These are phyloP conservation scores for Withania somnifera DNA, from an alignment of 305 asterid genomes.

Conservation along the genomic window DNA sequence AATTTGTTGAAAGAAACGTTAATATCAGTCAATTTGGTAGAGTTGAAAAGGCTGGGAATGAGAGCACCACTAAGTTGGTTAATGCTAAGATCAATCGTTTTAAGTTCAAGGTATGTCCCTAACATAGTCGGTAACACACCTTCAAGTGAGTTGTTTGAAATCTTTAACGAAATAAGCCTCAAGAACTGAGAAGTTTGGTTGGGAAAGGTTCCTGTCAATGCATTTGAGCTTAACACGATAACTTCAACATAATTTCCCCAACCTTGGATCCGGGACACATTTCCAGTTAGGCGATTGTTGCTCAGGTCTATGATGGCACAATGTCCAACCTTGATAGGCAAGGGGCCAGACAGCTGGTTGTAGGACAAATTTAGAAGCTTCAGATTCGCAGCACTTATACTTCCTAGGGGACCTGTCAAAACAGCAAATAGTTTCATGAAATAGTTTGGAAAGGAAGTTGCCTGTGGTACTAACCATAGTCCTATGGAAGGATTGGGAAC, in stretches of 20 bases:
- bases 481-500: not conserved
- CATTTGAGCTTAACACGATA: slow-evolving; percentile 60
- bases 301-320: slow-evolving; percentile 68
- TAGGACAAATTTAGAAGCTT: slow-evolving; percentile 57
- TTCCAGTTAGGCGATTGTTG: slow-evolving; percentile 55
- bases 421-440: slow-evolving; percentile 1
- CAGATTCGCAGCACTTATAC: slow-evolving; percentile 42
- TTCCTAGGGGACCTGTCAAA: slow-evolving; percentile 56
- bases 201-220: slow-evolving; percentile 41
- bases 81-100: slow-evolving; percentile 50
- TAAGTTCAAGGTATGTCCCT: slow-evolving; percentile 50
- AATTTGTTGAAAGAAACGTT: slow-evolving; percentile 63
- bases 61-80: slow-evolving; percentile 48
- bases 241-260: slow-evolving; percentile 78
- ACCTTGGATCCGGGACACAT: slow-evolving; percentile 47
- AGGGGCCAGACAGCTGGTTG: slow-evolving; percentile 57
- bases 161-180: slow-evolving; percentile 61
- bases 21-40: slow-evolving; percentile 31
- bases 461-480: not conserved
- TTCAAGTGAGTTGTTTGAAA: slow-evolving; percentile 65
- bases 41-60: slow-evolving; percentile 50
- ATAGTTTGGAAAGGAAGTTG: not conserved
- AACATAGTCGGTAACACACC: slow-evolving; percentile 51
- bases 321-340: slow-evolving; percentile 57
- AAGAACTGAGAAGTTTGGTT: slow-evolving; percentile 54